Percentiles rank a stretch among this genome's conserved stretches.
Conservation (phyloP, 2,329 filamentous ascomycete genomes). For the Neopestalotiopsis sp. region DNA sequence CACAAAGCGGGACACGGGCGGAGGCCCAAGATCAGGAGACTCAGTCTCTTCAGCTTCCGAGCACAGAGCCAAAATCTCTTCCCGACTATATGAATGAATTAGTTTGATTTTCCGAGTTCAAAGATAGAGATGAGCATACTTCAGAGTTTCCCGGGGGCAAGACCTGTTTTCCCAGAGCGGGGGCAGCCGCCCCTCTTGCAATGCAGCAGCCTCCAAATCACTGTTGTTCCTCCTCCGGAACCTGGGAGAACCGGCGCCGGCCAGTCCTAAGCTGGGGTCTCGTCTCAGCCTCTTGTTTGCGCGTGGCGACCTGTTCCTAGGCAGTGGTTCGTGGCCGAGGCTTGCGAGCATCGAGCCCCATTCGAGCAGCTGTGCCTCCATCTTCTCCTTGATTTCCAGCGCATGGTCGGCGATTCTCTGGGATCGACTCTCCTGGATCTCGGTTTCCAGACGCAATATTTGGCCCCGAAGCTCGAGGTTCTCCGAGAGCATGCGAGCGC, state of each 20-base stretch:
- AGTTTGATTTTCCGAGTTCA: not conserved
- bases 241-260: constrained; percentile 57
- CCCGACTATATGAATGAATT: constrained; percentile 47
- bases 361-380: constrained; percentile 76
- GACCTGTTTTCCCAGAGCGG: constrained; percentile 73
- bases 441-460: constrained; percentile 71
- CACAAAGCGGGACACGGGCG: constrained; percentile 63
- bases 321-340: constrained; percentile 63
- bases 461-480: constrained; percentile 76
- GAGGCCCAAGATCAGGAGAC: constrained; percentile 72
- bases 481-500: constrained; percentile 75
- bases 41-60: constrained; percentile 56
- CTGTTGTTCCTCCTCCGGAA: constrained; percentile 61
- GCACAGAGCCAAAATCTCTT: constrained; percentile 67
- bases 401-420: constrained; percentile 69
- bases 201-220: constrained; percentile 55
- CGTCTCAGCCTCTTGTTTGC: constrained; percentile 46
- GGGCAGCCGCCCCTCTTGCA: constrained; percentile 61
- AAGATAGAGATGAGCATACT: constrained; percentile 46
- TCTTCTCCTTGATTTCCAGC: constrained; percentile 69
- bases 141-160: constrained; percentile 71
- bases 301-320: constrained; percentile 51
- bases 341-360: constrained; percentile 70
- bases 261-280: constrained; percentile 46
- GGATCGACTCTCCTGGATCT: constrained; percentile 65